Evolutionary conservation across 1,139 yeast species (phyloP).

Genomic region (Blastobotrys elegans): DNA sequence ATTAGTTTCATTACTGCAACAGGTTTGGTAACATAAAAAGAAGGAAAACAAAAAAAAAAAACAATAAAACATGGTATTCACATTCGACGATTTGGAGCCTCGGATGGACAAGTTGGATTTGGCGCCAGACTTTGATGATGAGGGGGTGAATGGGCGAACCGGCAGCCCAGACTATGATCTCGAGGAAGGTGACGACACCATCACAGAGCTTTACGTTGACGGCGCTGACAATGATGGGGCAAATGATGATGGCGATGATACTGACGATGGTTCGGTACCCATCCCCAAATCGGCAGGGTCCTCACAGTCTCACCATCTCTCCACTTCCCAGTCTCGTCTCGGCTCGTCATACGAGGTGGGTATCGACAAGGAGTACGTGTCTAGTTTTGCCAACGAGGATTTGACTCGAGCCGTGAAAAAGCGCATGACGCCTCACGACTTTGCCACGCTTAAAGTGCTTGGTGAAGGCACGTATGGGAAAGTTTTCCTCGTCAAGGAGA

Average conservation of each 20-base stretch:
- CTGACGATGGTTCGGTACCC: neutral
- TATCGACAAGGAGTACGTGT: slow-evolving; percentile 36
- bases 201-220: neutral
- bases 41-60: slow-evolving; percentile 1
- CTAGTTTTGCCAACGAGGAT: slow-evolving; percentile 25
- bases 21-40: too few relatives aligned
- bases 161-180: neutral
- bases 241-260: neutral
- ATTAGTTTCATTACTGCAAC: too few relatives aligned
- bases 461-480: slow-evolving; percentile 93
- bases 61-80: slow-evolving; percentile 4
- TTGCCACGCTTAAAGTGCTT: slow-evolving; percentile 71
- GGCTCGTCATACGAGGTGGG: slow-evolving; percentile 48
- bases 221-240: neutral
- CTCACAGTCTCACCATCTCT: too few relatives aligned
- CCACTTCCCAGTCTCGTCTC: slow-evolving; percentile 26
- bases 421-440: slow-evolving; percentile 48
- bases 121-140: neutral
- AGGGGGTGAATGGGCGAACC: neutral
- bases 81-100: slow-evolving; percentile 9
- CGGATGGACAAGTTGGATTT: neutral
- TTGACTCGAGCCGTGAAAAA: slow-evolving; percentile 15
- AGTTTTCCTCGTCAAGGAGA: slow-evolving; percentile 71
- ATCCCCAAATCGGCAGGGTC: neutral
- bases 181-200: slow-evolving; percentile 2